Conservation (phyloP, 2,329 filamentous ascomycete genomes). For the Periconia sp. region DNA sequence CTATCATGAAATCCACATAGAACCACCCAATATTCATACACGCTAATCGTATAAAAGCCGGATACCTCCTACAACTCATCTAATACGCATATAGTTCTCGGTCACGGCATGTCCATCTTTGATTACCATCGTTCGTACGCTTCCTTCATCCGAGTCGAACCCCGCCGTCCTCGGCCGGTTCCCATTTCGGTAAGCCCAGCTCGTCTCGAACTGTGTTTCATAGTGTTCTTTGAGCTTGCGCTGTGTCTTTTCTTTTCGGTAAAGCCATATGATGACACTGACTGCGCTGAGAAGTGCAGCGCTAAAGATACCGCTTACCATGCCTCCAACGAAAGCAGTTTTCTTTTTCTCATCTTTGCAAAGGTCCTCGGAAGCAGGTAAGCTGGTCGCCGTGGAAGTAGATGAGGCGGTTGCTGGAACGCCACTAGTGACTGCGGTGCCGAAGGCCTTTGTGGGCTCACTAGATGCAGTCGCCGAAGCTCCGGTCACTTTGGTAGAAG, state of each 20-base stretch:
- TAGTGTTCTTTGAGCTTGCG: constrained; percentile 36
- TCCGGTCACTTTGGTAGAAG: constrained; percentile 8
- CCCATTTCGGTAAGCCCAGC: constrained; percentile 1
- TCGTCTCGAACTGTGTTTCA: constrained; percentile 9
- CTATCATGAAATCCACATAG: too few relatives aligned
- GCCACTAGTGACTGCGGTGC: constrained; percentile 15
- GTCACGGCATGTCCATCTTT: too few relatives aligned
- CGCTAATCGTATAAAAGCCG: too few relatives aligned
- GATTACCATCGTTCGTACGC: too few relatives aligned
- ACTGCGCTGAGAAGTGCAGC: constrained; percentile 22
- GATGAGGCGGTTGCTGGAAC: constrained; percentile 4
- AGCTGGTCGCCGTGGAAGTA: constrained; percentile 7
- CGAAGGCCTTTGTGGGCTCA: constrained; percentile 12
- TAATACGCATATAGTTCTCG: too few relatives aligned
- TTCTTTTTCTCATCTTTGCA: constrained; percentile 21
- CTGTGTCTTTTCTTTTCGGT: constrained; percentile 37
- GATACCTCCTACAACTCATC: too few relatives aligned
- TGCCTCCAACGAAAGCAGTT: constrained; percentile 30
- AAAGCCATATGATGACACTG: constrained; percentile 27
- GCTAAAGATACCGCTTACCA: constrained; percentile 31
- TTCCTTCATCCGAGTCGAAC: too few relatives aligned
- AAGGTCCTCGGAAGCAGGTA: too few relatives aligned
- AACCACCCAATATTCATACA: too few relatives aligned
- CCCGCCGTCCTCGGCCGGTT: too few relatives aligned
- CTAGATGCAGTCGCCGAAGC: constrained; percentile 3